Evolutionary conservation across 2,329 filamentous ascomycete genomes (phyloP).

Genomic region (Metarhizium robertsii): DNA sequence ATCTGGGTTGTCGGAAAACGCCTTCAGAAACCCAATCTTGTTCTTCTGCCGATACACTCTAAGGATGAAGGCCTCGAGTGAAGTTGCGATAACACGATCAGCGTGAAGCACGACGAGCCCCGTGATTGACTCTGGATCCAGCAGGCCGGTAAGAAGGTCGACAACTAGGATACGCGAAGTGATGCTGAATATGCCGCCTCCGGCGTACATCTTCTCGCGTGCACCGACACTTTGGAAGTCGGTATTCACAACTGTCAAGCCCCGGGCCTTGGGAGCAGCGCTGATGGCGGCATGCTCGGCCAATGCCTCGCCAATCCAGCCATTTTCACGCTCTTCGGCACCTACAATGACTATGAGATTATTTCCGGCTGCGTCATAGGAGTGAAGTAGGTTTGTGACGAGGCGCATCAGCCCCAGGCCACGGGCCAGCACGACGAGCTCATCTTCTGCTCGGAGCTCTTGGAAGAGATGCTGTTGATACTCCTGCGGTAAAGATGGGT

Average conservation of each 20-base stretch:
- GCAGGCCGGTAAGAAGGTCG: slow-evolving; percentile 74
- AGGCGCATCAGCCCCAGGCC: slow-evolving; percentile 87
- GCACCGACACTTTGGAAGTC: slow-evolving; percentile 81
- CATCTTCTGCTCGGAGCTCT: slow-evolving; percentile 82
- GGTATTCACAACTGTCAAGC: slow-evolving; percentile 86
- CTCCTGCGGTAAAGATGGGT: slow-evolving; percentile 36
- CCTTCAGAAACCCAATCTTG: slow-evolving; percentile 87
- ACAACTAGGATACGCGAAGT: slow-evolving; percentile 93
- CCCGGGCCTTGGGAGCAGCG: slow-evolving; percentile 69
- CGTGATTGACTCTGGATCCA: slow-evolving; percentile 77
- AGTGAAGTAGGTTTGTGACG: slow-evolving; percentile 91
- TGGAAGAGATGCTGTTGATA: slow-evolving; percentile 96
- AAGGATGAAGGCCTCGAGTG: slow-evolving; percentile 88
- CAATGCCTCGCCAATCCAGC: slow-evolving; percentile 91
- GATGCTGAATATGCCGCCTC: slow-evolving; percentile 88
- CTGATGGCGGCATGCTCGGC: slow-evolving; percentile 93
- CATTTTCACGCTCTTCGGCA: slow-evolving; percentile 87
- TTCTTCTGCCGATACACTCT: slow-evolving; percentile 92
- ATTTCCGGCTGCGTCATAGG: slow-evolving; percentile 91
- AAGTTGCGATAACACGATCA: slow-evolving; percentile 77
- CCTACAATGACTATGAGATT: slow-evolving; percentile 85
- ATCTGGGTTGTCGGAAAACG: slow-evolving; percentile 89
- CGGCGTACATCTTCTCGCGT: slow-evolving; percentile 83
- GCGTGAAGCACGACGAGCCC: slow-evolving; percentile 83
- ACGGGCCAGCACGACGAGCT: slow-evolving; percentile 82